phyloP scores from a whole-genome alignment of 495 filamentous ascomycete genomes.

The Oleoguttula mirabilis region DNA sequence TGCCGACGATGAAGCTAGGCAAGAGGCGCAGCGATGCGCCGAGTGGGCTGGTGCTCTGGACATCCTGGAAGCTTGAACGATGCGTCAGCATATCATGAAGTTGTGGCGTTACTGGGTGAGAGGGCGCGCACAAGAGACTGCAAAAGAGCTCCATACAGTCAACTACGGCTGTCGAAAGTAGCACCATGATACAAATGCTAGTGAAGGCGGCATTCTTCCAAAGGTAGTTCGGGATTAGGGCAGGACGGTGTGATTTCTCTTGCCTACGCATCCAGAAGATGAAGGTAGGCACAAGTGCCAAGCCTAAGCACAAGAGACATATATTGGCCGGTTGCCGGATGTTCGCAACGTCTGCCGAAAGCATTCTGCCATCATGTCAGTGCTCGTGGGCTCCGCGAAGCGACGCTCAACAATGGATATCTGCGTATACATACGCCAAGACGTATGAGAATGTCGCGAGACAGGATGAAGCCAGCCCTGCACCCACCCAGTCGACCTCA shows the following conservation, averaged over 20 bases:
- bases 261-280: slow-evolving; percentile 36
- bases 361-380: no score
- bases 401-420: no score
- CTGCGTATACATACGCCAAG: slow-evolving; percentile 20
- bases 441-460: slow-evolving; percentile 25
- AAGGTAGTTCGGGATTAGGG: slow-evolving; percentile 43
- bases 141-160: slow-evolving; percentile 40
- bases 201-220: slow-evolving; percentile 42
- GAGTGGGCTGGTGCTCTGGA: slow-evolving; percentile 15
- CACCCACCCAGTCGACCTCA: slow-evolving; percentile 44
- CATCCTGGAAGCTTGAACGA: slow-evolving; percentile 6
- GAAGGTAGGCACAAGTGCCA: slow-evolving; percentile 35
- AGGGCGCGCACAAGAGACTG: slow-evolving; percentile 32
- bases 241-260: slow-evolving; percentile 32
- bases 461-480: slow-evolving; percentile 31
- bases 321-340: slow-evolving; percentile 32
- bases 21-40: slow-evolving; percentile 19
- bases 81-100: background rate
- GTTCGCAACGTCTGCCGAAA: slow-evolving; percentile 12
- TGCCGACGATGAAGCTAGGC: slow-evolving; percentile 17
- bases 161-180: slow-evolving; percentile 38
- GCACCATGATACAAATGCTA: slow-evolving; percentile 39
- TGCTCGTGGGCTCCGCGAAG: no score
- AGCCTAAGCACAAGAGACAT: slow-evolving; percentile 30
- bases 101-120: no score